A percentile compares a stretch with the other conserved stretches of the same genome.
phyloP scores from a whole-genome alignment of 768 basidiomycete species.

The Scleroderma bovista region DNA sequence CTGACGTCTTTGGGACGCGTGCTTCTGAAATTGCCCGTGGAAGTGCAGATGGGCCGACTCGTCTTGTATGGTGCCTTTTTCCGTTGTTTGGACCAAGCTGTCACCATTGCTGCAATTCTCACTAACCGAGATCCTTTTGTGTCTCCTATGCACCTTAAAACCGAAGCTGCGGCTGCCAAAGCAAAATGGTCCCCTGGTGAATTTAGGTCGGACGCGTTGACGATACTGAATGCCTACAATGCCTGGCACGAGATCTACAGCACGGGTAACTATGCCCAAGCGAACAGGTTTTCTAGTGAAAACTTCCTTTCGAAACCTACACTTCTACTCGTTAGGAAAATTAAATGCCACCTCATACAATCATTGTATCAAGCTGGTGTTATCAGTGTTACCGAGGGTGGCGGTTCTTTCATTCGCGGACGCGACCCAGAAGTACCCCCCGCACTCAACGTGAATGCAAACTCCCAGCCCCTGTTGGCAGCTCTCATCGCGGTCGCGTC shows the following conservation, averaged over 20 bases:
- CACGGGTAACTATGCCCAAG: conserved; percentile 54
- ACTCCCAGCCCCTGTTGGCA: conserved; percentile 70
- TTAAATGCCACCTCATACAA: conserved; percentile 72
- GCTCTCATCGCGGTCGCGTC: conserved; percentile 81
- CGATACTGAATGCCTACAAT: conserved; percentile 75
- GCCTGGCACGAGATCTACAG: conserved; percentile 73
- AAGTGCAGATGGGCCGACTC: conserved; percentile 84
- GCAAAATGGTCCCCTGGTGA: conserved; percentile 70
- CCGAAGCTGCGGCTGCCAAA: conserved; percentile 66
- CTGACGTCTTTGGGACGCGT: conserved; percentile 86
- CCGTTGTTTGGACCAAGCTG: conserved; percentile 80
- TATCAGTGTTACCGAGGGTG: conserved; percentile 75
- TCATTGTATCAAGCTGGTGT: conserved; percentile 76
- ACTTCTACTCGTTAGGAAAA: conserved; percentile 71
- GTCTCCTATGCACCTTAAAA: conserved; percentile 70
- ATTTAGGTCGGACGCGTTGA: conserved; percentile 83
- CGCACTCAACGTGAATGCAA: conserved; percentile 65
- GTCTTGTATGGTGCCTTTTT: conserved; percentile 90
- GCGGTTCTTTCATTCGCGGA: conserved; percentile 31
- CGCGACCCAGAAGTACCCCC: conserved; percentile 47
- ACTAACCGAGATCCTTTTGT: conserved; percentile 90
- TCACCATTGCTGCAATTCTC: conserved; percentile 89
- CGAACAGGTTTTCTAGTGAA: conserved; percentile 72
- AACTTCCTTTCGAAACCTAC: conserved; percentile 91
- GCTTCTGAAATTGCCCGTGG: conserved; percentile 83